Evolutionary conservation across 2,329 filamentous ascomycete species (phyloP), one percentile per base, ranked within the genome.

Genomic region (Capronia epimyces): DNA sequence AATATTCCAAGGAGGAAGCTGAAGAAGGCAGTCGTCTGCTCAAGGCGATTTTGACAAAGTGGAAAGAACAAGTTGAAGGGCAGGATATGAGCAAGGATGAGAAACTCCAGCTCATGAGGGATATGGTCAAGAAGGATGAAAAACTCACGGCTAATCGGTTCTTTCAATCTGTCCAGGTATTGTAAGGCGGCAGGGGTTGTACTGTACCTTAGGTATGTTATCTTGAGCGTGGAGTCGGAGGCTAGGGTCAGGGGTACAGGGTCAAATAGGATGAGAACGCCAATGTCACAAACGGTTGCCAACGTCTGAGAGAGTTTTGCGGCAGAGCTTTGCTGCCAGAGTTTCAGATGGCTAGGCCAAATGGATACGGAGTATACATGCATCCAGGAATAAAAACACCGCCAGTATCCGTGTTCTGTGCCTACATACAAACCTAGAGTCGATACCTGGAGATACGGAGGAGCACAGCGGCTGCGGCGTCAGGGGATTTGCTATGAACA

Each of bases 1-100:
- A 80, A 60, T 89, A 88, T 65, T 86, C 79, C 58, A 89, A 89
- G 63, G 80, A 89, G 57, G 89, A 98, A 60, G 86, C 97, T 0
- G 89, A 95, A 62, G 82, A 91, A 66, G 93, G 93, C 6, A 95
- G 86, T 65, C 79, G 79, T 20, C 72, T 95, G 70, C 75, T 98
- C 43, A 97, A 97, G 71, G 80, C 84, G 41, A 77, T 96, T 64
- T 71, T 98, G 52, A 71, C 86, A 34, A 79, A 82, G 66, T 98
- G 93, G 93, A 96, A 95, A 75, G 77, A 81, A 46, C 75, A 81
- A 59, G 75, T 82, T 7, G 84, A 91, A 66, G 54, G 51, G n/a
- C 72, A 80, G 52, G 52, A 57, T 3, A 73, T 89, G 75, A 82
- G 73, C 50, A 82, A 82, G 61, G 83, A 87, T 59, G 83, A 94